Base-by-base conservation (phyloP, 208 protist genomes). In the Leishmania guyanensis region DNA sequence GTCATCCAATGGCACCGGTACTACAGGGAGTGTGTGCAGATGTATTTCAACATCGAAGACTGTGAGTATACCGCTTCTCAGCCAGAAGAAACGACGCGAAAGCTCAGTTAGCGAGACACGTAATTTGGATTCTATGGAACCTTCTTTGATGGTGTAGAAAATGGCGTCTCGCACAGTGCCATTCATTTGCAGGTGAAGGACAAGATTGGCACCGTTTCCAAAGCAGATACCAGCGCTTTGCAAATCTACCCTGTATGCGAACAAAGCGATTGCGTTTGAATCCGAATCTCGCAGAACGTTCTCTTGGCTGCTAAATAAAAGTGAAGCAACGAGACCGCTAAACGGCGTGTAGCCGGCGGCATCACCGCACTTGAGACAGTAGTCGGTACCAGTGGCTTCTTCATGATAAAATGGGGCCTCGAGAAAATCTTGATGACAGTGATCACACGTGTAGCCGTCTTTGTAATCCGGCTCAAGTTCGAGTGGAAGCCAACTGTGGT, bases 371-470 rank as follows among this genome's bases (percentile, higher is more conserved):
- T 73, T n/a, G 0, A 91, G 65, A 48, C 86, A 89, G 78, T 88
- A 91, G 71, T 89, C 84, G 5, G 78, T 83, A 0, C 84, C 83
- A 53, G 79, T 84, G 9, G 75, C 26, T 20, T 86, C 74, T 66
- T 83, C 81, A 51, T 91, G 86, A 81, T 86, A 91, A 29, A 89
- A 80, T 36, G 86, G 84, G 2, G 80, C 86, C 14, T 80, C 56
- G 54, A 84, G 56, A 66, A 89, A 86, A 22, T 88, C 81, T 14
- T 78, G 72, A 48, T 75, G 58, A 39, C 87, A 90, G 17, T 88
- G 77, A 36, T 90, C 87, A 50, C 87, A 90, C 10, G 81, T 86
- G 70, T 82, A 91, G 22, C 84, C 88, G 17, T 88, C 88, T 16
- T 79, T 80, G 73, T 89, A 91, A n/a, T 84, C 81, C 2, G 82